These are phyloP conservation scores for Phytophthora pini DNA, from an alignment of 352 stramenopile genomes.

Conservation along the genomic window DNA sequence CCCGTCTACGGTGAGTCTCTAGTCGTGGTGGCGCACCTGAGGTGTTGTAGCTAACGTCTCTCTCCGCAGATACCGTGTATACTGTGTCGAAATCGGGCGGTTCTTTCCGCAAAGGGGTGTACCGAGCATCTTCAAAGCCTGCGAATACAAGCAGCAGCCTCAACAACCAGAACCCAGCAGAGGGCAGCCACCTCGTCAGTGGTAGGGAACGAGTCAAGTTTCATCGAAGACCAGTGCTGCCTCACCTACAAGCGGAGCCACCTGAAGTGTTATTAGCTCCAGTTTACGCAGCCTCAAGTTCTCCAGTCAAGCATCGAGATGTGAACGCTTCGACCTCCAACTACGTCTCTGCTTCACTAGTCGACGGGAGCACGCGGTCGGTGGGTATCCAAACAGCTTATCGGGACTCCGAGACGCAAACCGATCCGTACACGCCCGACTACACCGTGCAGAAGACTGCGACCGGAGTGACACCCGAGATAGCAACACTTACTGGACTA, in stretches of 20 bases:
- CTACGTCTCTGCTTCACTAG: conserved; percentile 43
- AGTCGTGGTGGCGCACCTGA: neutral
- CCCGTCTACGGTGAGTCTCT: conserved; percentile 70
- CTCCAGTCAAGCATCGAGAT: conserved; percentile 16
- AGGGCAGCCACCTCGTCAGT: conserved; percentile 53
- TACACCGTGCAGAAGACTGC: conserved; percentile 82
- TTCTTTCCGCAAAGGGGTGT: conserved; percentile 67
- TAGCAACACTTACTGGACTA: conserved; percentile 84
- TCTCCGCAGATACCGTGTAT: conserved; percentile 69
- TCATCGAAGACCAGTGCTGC: conserved; percentile 90
- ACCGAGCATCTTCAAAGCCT: conserved; percentile 44
- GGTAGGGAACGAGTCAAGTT: conserved; percentile 89
- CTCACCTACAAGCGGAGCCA: conserved; percentile 85
- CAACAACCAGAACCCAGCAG: conserved; percentile 41
- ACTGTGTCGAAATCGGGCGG: conserved; percentile 73
- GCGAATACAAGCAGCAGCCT: conserved; percentile 36
- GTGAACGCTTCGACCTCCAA: conserved; percentile 12
- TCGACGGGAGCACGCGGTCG: conserved; percentile 59
- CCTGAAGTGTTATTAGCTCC: conserved; percentile 90
- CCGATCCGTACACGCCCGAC: conserved; percentile 93
- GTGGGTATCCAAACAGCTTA: conserved; percentile 92
- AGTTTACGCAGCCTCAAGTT: conserved; percentile 20
- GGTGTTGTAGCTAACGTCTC: conserved; percentile 5
- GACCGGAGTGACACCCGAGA: conserved; percentile 69
- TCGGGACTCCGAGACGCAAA: conserved; percentile 94